These are phyloP conservation scores for Tetraselmis chui DNA, from an alignment of 139 green algal genomes.

Conservation along the genomic window DNA sequence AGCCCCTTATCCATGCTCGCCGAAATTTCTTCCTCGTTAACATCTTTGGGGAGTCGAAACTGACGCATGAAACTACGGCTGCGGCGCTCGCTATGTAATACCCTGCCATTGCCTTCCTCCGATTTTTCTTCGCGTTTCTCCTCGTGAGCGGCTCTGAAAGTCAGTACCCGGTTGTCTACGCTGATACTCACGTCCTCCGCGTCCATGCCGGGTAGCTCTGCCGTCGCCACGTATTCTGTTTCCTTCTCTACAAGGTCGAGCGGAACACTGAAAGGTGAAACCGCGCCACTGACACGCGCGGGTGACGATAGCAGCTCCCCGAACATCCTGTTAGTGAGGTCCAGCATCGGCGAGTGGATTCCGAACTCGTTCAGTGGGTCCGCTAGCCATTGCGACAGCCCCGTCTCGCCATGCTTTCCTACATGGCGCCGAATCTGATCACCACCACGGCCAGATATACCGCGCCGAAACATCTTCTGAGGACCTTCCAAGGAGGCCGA, in stretches of 20 bases:
- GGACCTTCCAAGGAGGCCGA: too few relatives aligned
- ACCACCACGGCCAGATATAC: too few relatives aligned
- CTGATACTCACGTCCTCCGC: not conserved
- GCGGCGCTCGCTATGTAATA: not conserved
- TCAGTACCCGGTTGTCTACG: not conserved
- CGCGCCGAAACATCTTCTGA: too few relatives aligned
- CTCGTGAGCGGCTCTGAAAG: not conserved
- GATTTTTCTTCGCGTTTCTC: not conserved
- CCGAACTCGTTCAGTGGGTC: too few relatives aligned
- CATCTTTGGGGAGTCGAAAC: not conserved
- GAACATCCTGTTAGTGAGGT: not conserved
- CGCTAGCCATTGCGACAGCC: too few relatives aligned
- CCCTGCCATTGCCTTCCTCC: not conserved
- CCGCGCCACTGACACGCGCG: not conserved
- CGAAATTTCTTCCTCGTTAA: not conserved
- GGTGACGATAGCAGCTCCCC: not conserved
- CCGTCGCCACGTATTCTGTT: not conserved
- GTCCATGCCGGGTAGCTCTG: not conserved
- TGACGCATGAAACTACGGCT: not conserved
- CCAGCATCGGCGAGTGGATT: not conserved
- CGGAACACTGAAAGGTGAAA: not conserved
- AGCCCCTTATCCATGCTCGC: not conserved
- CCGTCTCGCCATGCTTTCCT: too few relatives aligned
- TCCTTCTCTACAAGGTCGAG: not conserved
- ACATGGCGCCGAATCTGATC: too few relatives aligned